These are phyloP conservation scores for Sclerotinia trifoliorum DNA, from an alignment of 2,329 filamentous ascomycete species.

Conservation along the genomic window DNA sequence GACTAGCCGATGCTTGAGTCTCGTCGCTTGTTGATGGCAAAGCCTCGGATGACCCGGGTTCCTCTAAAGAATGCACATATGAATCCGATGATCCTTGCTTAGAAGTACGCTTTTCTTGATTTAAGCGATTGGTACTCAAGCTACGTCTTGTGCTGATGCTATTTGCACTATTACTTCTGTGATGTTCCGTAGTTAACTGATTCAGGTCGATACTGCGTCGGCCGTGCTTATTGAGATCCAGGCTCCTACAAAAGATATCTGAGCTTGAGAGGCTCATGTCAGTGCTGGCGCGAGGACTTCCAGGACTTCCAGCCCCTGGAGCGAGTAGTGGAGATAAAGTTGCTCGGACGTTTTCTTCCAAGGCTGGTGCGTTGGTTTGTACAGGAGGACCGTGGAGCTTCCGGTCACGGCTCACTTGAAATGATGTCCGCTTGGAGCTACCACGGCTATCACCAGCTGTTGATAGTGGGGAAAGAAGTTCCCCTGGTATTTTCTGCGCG, in stretches of 20 bases:
- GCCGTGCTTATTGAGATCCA: slow-evolving; percentile 45
- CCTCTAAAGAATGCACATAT: slow-evolving; percentile 70
- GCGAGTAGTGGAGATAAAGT: slow-evolving; percentile 54
- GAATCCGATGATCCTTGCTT: slow-evolving; percentile 70
- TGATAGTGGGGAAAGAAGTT: slow-evolving; percentile 31
- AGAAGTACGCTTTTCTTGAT: slow-evolving; percentile 52
- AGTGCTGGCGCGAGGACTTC: slow-evolving; percentile 55
- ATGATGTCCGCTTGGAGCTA: slow-evolving; percentile 33
- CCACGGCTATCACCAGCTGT: slow-evolving; percentile 28
- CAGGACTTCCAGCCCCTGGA: slow-evolving; percentile 45
- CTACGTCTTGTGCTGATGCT: slow-evolving; percentile 47
- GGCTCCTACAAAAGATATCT: slow-evolving; percentile 53
- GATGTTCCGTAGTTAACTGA: slow-evolving; percentile 45
- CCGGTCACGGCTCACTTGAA: slow-evolving; percentile 28
- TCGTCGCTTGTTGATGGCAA: slow-evolving; percentile 71
- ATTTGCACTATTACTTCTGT: slow-evolving; percentile 61
- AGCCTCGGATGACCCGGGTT: slow-evolving; percentile 70
- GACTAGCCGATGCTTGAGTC: slow-evolving; percentile 77
- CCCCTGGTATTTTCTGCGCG: slow-evolving; percentile 39
- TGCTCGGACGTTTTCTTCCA: slow-evolving; percentile 59
- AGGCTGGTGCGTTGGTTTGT: slow-evolving; percentile 33
- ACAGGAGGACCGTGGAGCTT: slow-evolving; percentile 28
- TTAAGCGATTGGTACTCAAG: slow-evolving; percentile 48
- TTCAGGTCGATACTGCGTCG: slow-evolving; percentile 53
- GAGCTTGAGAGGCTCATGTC: slow-evolving; percentile 55